Percentiles rank a stretch among this genome's conserved stretches.
Evolutionary conservation across 805 yeast genomes (phyloP).

Genomic region (Candida coleopterorum): DNA sequence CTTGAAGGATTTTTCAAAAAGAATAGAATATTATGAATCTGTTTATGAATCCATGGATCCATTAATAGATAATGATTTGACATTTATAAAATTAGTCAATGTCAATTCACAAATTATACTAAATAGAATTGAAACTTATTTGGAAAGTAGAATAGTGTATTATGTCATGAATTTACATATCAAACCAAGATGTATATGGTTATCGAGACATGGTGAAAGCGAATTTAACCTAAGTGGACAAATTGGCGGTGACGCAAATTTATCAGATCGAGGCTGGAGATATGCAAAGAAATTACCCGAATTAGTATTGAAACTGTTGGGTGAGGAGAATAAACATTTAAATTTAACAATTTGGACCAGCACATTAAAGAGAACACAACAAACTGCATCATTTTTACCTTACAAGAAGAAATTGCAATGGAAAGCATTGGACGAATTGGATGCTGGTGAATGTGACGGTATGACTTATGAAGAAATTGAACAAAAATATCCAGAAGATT

Average conservation of each 20-base stretch:
- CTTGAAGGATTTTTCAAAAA: constrained; percentile 60
- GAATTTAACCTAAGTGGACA: constrained; percentile 88
- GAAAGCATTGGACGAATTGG: constrained; percentile 96
- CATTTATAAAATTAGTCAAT: constrained; percentile 84
- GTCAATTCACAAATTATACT: constrained; percentile 85
- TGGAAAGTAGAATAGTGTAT: constrained; percentile 89
- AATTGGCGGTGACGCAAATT: constrained; percentile 90
- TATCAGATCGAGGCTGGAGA: constrained; percentile 77
- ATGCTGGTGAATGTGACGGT: constrained; percentile 97
- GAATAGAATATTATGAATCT: constrained; percentile 70
- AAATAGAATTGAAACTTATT: constrained; percentile 80
- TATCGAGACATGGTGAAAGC: constrained; percentile 94
- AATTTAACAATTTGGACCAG: constrained; percentile 92
- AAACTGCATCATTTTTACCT: constrained; percentile 79
- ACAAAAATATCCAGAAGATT: constrained; percentile 82
- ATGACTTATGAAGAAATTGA: constrained; percentile 94
- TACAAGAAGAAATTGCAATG: constrained; percentile 75
- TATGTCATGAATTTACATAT: constrained; percentile 94
- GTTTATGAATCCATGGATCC: constrained; percentile 73
- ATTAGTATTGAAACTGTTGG: constrained; percentile 61
- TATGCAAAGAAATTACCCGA: constrained; percentile 81
- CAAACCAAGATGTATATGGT: constrained; percentile 87
- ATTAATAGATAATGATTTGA: constrained; percentile 53
- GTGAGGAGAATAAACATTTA: constrained; percentile 47
- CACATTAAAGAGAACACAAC: constrained; percentile 85